Base-by-base conservation (phyloP, 2,329 filamentous ascomycete species). In the Pseudogymnoascus sp. region DNA sequence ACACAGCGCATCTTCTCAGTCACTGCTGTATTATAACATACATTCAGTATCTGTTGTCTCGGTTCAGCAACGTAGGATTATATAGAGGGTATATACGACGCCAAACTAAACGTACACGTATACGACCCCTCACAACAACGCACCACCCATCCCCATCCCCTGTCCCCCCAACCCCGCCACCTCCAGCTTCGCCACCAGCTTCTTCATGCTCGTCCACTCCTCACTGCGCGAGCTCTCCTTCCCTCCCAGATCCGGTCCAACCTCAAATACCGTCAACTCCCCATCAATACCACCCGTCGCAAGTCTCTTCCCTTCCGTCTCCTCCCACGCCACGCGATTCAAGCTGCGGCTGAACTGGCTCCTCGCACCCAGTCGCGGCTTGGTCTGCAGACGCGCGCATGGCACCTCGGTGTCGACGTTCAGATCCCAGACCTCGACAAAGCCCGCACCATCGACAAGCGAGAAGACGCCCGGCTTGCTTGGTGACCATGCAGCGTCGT, bases 301-400 rank as follows among this genome's bases (percentile, higher is more conserved):
- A 61, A 97, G 79, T 61, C 90, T 84, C 75, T 89, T 89, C 60
- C 95, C 96, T 73, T 97, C 93, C 51, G 86, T 88, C 70, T 87
- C 86, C 77, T 99, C 95, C 95, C 95, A 99, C 0, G 91, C 89
- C 47, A 97, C 80, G 78, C 95, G 96, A 76, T 99, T 99, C 71
- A 99, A 77, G 73, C 92, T 96, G 77, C 91, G 89, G 64, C 88
- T 90, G 70, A 93, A 81, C 74, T 91, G 85, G 29, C 86, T 84
- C 75, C 84, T 77, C 66, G 86, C 83, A 23, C 59, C 59, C 12
- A 42, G 59, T 72, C 88, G 77, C 72, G 81, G 68, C 72, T 85
- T 89, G 0, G 92, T 92, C 61, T 85, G 85, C 68, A 92, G 88
- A 68, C 88, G 88, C 60, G 91, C 89, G 1, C 96, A 86, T 0